phyloP scores from a whole-genome alignment of 2,329 filamentous ascomycete genomes.

The Cadophora luteo-olivacea region DNA sequence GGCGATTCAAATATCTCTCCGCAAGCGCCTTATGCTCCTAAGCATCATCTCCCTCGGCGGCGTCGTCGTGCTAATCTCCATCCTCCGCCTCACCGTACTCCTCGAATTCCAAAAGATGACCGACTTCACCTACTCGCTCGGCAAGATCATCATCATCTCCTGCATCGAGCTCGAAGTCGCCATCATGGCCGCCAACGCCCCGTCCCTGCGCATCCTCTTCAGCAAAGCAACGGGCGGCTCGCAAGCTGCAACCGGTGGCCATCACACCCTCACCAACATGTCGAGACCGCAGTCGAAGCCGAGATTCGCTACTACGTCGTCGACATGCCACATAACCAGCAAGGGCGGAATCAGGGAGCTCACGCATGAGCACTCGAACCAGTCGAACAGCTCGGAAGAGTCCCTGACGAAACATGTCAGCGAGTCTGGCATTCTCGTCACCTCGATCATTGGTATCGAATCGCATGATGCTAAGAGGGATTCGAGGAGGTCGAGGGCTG shows the following conservation, averaged over 20 bases:
- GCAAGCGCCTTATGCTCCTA: slow-evolving; percentile 34
- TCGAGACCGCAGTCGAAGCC: slow-evolving; percentile 11
- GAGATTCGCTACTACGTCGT: background rate
- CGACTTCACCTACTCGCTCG: slow-evolving; percentile 43
- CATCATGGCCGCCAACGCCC: slow-evolving; percentile 45
- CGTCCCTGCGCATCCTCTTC: slow-evolving; percentile 37
- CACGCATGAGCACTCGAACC: background rate
- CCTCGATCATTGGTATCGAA: slow-evolving; percentile 7
- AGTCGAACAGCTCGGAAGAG: slow-evolving; percentile 13
- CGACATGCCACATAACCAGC: slow-evolving; percentile 15
- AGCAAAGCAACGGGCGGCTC: background rate
- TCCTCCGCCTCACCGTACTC: slow-evolving; percentile 29
- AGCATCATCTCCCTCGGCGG: slow-evolving; percentile 43
- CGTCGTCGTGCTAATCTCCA: slow-evolving; percentile 37
- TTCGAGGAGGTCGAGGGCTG: background rate
- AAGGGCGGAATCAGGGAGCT: slow-evolving; percentile 5
- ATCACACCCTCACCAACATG: slow-evolving; percentile 5
- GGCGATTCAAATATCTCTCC: slow-evolving; percentile 50
- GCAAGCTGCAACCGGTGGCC: background rate
- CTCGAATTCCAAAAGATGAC: slow-evolving; percentile 35
- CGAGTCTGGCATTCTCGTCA: slow-evolving; percentile 12
- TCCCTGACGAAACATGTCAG: slow-evolving; percentile 14
- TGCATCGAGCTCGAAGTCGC: slow-evolving; percentile 44
- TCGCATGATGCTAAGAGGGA: slow-evolving; percentile 9
- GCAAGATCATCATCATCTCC: slow-evolving; percentile 45